Evolutionary conservation across 2,329 filamentous ascomycete genomes (phyloP).

Genomic region (Cercospora zeina): DNA sequence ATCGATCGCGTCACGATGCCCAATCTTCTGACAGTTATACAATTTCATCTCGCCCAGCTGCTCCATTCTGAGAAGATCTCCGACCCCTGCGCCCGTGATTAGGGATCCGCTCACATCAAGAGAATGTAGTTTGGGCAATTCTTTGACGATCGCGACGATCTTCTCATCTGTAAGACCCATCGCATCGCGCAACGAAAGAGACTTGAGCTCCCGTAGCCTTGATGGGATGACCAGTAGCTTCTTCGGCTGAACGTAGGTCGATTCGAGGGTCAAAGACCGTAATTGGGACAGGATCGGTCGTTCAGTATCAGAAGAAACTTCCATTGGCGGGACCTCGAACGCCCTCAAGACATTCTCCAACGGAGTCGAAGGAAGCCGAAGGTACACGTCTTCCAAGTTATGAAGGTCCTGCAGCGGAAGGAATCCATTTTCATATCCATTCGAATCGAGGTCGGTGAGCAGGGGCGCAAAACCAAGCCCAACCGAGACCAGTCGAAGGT

Average conservation of each 20-base stretch:
- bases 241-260: not conserved
- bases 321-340: not conserved
- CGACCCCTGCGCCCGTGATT: slow-evolving; percentile 47
- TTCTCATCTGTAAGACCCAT: not conserved
- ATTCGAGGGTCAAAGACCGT: not conserved
- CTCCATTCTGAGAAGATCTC: slow-evolving; percentile 37
- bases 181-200: not conserved
- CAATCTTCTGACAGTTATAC: slow-evolving; percentile 42
- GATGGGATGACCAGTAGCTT: not conserved
- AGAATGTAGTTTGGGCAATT: slow-evolving; percentile 28
- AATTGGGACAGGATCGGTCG: not conserved
- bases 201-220: not conserved
- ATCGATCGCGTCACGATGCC: slow-evolving; percentile 43
- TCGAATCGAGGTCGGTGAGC: not conserved
- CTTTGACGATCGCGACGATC: slow-evolving; percentile 28
- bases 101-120: slow-evolving; percentile 43
- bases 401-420: not conserved
- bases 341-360: not conserved
- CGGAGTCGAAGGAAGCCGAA: not conserved
- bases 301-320: not conserved
- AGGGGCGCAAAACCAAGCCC: not conserved
- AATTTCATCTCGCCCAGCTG: slow-evolving; percentile 39
- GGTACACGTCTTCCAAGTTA: not conserved
- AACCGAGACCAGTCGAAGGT: not conserved
- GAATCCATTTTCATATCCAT: not conserved